phyloP scores from a whole-genome alignment of 192 early-diverging fungal genomes.

The Linnemannia zychae region DNA sequence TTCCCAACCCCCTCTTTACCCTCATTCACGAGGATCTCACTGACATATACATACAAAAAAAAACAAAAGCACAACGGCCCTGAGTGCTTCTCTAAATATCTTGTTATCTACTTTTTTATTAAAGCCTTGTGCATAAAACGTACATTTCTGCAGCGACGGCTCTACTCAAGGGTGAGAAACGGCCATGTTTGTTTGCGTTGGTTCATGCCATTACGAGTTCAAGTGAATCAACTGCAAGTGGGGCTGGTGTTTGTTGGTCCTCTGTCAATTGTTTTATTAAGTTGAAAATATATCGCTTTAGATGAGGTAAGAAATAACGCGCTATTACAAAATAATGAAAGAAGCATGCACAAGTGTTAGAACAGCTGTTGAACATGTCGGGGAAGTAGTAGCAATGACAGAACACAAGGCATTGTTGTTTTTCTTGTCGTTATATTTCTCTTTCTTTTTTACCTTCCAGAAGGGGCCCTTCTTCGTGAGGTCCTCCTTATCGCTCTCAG shows the following conservation, averaged over 20 bases:
- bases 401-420: no score
- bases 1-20: not conserved
- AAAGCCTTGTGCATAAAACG: not conserved
- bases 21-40: not conserved
- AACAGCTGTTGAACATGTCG: not conserved
- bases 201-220: no score
- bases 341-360: not conserved
- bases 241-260: no score
- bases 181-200: no score
- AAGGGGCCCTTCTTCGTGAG: not conserved
- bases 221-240: no score
- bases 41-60: not conserved
- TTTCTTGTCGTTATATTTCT: no score
- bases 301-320: not conserved
- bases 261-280: not conserved
- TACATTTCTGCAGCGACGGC: not conserved
- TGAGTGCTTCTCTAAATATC: not conserved
- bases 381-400: no score
- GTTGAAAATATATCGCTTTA: not conserved
- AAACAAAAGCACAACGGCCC: not conserved
- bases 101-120: not conserved
- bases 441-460: conserved; percentile 6
- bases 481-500: conserved; percentile 19
- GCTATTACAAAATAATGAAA: not conserved
- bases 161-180: no score